Percentiles rank a stretch among this genome's conserved stretches.
phyloP scores from a whole-genome alignment of 495 filamentous ascomycete species.

The Xylaria acuta region DNA sequence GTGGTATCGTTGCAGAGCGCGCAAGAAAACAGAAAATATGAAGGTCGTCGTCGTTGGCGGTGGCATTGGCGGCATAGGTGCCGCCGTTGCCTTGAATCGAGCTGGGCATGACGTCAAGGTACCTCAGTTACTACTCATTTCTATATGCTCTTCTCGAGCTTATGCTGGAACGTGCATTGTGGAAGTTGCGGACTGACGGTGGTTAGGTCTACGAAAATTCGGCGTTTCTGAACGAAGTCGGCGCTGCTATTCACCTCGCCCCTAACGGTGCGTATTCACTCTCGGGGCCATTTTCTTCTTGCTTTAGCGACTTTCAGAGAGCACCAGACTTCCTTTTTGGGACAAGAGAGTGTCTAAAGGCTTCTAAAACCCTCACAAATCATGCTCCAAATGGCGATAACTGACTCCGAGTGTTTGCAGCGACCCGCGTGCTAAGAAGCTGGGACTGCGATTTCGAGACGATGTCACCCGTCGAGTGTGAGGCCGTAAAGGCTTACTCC shows the following conservation, averaged over 20 bases:
- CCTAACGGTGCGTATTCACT: constrained; percentile 52
- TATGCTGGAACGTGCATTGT: neutral
- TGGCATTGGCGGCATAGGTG: constrained; percentile 59
- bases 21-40: constrained; percentile 27
- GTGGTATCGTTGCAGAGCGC: neutral
- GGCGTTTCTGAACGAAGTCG: constrained; percentile 56
- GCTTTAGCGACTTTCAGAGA: no score
- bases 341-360: no score
- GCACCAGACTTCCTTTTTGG: no score
- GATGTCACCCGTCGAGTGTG: constrained; percentile 41
- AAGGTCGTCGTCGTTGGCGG: constrained; percentile 58
- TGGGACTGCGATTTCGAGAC: constrained; percentile 56
- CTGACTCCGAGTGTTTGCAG: no score
- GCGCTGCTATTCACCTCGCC: constrained; percentile 59
- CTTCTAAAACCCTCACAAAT: no score
- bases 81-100: constrained; percentile 56
- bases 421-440: constrained; percentile 65
- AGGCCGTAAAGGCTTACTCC: neutral
- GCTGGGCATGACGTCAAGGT: constrained; percentile 53
- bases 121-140: neutral
- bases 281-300: no score
- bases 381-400: no score
- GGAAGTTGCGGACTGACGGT: neutral
- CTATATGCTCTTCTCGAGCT: neutral
- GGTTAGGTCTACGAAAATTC: constrained; percentile 58